phyloP scores from a whole-genome alignment of 495 filamentous ascomycete genomes.

The Penicillium argentinense region DNA sequence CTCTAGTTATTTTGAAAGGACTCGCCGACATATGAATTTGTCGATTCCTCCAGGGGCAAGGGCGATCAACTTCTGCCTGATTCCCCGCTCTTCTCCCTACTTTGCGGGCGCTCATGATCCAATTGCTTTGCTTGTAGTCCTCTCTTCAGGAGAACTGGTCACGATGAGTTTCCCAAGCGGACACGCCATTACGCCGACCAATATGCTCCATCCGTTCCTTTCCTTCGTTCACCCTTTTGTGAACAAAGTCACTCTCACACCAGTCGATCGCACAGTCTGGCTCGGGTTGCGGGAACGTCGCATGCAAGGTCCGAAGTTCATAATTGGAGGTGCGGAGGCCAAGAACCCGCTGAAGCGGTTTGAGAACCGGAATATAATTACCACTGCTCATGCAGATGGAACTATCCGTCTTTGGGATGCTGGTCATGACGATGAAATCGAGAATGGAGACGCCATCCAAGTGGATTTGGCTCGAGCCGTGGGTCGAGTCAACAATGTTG shows the following conservation, averaged over 20 bases:
- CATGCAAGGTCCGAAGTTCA: conserved; percentile 67
- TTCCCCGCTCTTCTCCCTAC: conserved; percentile 78
- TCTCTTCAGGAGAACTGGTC: conserved; percentile 82
- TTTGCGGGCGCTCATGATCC: conserved; percentile 89
- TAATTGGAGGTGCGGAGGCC: conserved; percentile 73
- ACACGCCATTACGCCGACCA: conserved; percentile 84
- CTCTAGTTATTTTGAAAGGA: conserved; percentile 69
- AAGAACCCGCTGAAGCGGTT: conserved; percentile 67
- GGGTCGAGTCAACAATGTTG: conserved; percentile 72
- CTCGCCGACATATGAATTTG: conserved; percentile 66
- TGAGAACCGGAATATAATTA: conserved; percentile 76
- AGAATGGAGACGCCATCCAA: conserved; percentile 79
- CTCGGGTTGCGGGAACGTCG: conserved; percentile 82
- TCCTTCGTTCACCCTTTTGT: conserved; percentile 87
- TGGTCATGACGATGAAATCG: conserved; percentile 87
- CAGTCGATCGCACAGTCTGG: conserved; percentile 77
- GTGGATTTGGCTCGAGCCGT: conserved; percentile 84
- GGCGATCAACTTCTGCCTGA: conserved; percentile 76
- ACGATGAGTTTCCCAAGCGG: conserved; percentile 91
- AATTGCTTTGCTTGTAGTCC: conserved; percentile 73
- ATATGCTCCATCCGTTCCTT: conserved; percentile 81
- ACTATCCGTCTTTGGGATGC: conserved; percentile 87
- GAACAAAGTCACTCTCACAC: conserved; percentile 62
- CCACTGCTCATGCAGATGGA: conserved; percentile 83
- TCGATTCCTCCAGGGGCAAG: conserved; percentile 76